These are phyloP conservation scores for Coccomyxa subellipsoidea DNA, from an alignment of 163 green algal species.

Conservation along the genomic window DNA sequence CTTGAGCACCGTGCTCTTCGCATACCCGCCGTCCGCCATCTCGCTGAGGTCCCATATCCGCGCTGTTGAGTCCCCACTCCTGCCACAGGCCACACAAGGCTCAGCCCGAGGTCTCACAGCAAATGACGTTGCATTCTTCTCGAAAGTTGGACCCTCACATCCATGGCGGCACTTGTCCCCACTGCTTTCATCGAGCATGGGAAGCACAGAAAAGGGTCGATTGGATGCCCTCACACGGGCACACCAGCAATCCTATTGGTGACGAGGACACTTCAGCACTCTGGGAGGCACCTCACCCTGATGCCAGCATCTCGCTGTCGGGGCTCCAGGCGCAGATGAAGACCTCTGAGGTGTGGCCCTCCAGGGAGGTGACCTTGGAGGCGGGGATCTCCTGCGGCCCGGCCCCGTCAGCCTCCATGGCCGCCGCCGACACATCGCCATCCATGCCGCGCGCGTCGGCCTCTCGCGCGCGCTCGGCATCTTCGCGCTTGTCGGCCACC, in stretches of 20 bases:
- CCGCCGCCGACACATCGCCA: slow-evolving; percentile 16
- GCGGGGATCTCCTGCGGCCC: slow-evolving; percentile 18
- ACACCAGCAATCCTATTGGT: no score
- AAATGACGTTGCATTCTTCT: no score
- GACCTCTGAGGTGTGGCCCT: slow-evolving; percentile 78
- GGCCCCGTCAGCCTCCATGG: not conserved
- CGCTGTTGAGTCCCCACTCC: slow-evolving; percentile 77
- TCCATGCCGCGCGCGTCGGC: slow-evolving; percentile 6
- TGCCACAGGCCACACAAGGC: slow-evolving; percentile 21
- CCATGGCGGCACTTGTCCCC: no score
- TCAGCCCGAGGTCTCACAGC: not conserved
- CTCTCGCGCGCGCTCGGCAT: not conserved
- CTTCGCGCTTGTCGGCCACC: slow-evolving; percentile 43
- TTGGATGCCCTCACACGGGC: no score
- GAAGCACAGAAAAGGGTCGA: no score
- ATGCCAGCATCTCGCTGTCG: slow-evolving; percentile 68
- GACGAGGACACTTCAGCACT: no score
- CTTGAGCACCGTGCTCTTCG: slow-evolving; percentile 44
- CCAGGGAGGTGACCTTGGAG: slow-evolving; percentile 51
- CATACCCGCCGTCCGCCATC: slow-evolving; percentile 11
- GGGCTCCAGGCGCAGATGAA: slow-evolving; percentile 80
- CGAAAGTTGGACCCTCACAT: no score
- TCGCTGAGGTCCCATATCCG: slow-evolving; percentile 77
- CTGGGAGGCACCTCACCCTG: slow-evolving; percentile 47
- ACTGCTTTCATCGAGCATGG: no score